Base-by-base conservation (phyloP, 768 basidiomycete species). In the Leccinum aurantiacum region DNA sequence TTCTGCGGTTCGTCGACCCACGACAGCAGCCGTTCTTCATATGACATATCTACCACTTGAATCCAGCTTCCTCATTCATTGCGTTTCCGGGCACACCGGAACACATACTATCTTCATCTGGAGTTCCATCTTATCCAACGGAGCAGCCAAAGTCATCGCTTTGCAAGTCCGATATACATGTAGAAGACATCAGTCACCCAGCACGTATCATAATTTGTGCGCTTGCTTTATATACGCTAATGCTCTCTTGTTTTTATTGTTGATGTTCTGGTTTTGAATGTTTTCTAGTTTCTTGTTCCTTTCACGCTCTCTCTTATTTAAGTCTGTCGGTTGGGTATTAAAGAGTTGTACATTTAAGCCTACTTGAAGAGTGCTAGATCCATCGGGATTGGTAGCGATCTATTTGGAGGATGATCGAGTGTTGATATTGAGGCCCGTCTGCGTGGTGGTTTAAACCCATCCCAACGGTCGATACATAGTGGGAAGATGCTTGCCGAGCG, bases 241-340 rank as follows among this genome's bases (percentile, higher is more conserved):
- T 46, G 63, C 50, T 65, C 41, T 57, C 59, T 58, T 61, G 52
- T 31, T 67, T 61, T 63, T 44, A 17, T 53, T 59, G 60, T 58
- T 58, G 48, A 58, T 57, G 27, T 58, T 31, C 33, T 22, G 48
- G 47, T 49, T 10, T 62, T 37, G 35, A 35, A 46, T 53, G 46
- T 66, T 59, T 29, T 55, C 50, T 48, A 38, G 35, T 50, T 44
- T 56, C 27, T 46, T 8, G 1, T 29, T 57, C 44, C 0, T 19
- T 17, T 38, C 49, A 54, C 25, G 22, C 5, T 47, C 19, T 53
- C 13, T 56, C 49, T 31, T 60, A 53, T 57, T 60, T 63, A 24
- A 38, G 25, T 62, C 22, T 60, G 27, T 46, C 50, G 64, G 64
- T 56, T 54, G 69, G 44, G 62, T 57, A 51, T 44, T 22, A 29